Conservation (phyloP, 352 stramenopile genomes). For the Peronosclerospora sorghi region DNA sequence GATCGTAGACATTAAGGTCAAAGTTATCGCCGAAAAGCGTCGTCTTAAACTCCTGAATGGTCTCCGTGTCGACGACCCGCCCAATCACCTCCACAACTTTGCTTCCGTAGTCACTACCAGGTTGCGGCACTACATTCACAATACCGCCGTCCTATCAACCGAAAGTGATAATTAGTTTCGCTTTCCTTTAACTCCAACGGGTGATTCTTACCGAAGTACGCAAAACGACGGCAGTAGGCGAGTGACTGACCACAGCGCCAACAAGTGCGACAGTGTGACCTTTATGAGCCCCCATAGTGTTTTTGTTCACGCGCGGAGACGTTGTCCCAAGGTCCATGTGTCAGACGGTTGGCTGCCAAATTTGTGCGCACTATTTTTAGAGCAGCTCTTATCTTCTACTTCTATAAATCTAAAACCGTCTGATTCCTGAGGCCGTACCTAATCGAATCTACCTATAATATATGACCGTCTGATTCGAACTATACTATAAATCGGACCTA, state of each 20-base stretch:
- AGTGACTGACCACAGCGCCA: slow-evolving; percentile 61
- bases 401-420: too few species aligned
- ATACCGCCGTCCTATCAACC: slow-evolving; percentile 48
- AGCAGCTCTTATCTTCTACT: too few species aligned
- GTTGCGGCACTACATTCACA: slow-evolving; percentile 60
- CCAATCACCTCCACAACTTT: slow-evolving; percentile 83
- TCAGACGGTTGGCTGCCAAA: too few species aligned
- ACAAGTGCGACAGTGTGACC: slow-evolving; percentile 69
- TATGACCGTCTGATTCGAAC: too few species aligned
- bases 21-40: slow-evolving; percentile 77
- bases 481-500: too few species aligned
- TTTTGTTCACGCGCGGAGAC: slow-evolving; percentile 78
- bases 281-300: slow-evolving; percentile 45
- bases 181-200: not conserved
- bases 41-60: slow-evolving; percentile 78
- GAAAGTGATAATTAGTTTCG: slow-evolving; percentile 1
- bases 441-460: too few species aligned
- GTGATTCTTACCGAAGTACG: slow-evolving; percentile 47
- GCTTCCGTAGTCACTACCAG: slow-evolving; percentile 73
- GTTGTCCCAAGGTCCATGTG: slow-evolving; percentile 66
- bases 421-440: too few species aligned
- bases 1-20: slow-evolving; percentile 74
- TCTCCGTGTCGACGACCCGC: slow-evolving; percentile 53
- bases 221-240: slow-evolving; percentile 54
- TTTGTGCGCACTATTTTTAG: too few species aligned